These are phyloP conservation scores for Lachnellula occidentalis DNA, from an alignment of 2,329 filamentous ascomycete species.

Conservation along the genomic window DNA sequence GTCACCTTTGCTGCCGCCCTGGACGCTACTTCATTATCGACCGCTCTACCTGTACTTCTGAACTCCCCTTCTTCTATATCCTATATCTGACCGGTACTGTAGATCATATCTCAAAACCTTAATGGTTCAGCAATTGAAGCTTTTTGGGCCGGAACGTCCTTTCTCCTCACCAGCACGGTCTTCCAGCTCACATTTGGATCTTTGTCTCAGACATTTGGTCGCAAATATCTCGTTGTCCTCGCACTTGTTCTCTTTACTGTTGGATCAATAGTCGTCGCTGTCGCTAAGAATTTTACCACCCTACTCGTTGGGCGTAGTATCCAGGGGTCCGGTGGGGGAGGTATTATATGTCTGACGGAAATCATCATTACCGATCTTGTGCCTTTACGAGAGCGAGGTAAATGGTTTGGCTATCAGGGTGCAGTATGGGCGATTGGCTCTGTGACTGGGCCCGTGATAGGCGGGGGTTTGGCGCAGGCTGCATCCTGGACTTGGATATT, in stretches of 20 bases:
- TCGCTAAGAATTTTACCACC: conserved; percentile 21
- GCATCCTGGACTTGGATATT: conserved; percentile 55
- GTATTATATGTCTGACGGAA: conserved; percentile 39
- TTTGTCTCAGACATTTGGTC: conserved; percentile 14
- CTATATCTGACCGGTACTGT: background rate
- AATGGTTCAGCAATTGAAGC: conserved; percentile 42
- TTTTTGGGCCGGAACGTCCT: conserved; percentile 68
- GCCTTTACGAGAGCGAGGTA: conserved; percentile 34
- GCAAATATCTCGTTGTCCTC: conserved; percentile 9
- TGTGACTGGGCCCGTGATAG: conserved; percentile 28
- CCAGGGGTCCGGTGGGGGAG: conserved; percentile 44
- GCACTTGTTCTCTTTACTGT: conserved; percentile 9
- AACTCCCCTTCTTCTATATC: background rate
- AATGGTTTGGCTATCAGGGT: conserved; percentile 27
- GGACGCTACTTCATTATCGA: background rate
- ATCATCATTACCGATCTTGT: conserved; percentile 41
- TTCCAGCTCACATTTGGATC: conserved; percentile 40
- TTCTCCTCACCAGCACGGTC: conserved; percentile 56
- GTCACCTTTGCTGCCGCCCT: background rate
- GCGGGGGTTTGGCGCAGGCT: conserved; percentile 26
- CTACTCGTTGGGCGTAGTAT: conserved; percentile 33
- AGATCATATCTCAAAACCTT: conserved; percentile 7
- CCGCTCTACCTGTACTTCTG: background rate
- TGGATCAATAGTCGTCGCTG: conserved; percentile 25
- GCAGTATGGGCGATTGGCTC: conserved; percentile 26